phyloP scores from a whole-genome alignment of 1,284 basidiomycete genomes.

The Leccinum angustisporum region DNA sequence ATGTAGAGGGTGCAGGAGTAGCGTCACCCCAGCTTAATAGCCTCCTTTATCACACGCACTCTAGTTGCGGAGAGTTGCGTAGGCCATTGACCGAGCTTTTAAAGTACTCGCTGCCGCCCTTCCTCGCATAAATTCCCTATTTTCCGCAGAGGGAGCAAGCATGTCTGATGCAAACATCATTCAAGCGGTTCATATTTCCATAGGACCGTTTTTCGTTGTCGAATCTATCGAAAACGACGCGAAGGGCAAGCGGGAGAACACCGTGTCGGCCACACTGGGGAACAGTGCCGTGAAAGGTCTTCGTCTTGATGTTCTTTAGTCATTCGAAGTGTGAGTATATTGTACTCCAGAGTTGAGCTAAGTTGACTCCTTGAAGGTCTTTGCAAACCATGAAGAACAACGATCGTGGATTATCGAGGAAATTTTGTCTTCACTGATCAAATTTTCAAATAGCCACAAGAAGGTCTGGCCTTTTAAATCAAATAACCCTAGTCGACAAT shows the following conservation, averaged over 20 bases:
- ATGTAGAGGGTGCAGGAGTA: constrained; percentile 71
- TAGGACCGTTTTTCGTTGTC: constrained; percentile 89
- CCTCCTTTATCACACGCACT: constrained; percentile 47
- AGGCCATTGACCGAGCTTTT: constrained; percentile 65
- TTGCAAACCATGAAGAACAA: constrained; percentile 87
- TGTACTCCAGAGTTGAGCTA: background rate
- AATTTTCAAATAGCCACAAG: constrained; percentile 85
- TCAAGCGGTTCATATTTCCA: constrained; percentile 86
- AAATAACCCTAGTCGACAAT: background rate
- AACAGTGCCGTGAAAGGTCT: constrained; percentile 79
- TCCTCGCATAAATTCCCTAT: constrained; percentile 66
- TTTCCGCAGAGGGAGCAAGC: constrained; percentile 65
- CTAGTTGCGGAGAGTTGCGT: constrained; percentile 45
- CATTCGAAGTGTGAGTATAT: constrained; percentile 73
- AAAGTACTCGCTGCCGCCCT: constrained; percentile 65
- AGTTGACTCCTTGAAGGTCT: constrained; percentile 55
- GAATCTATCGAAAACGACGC: constrained; percentile 55
- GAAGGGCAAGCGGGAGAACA: constrained; percentile 55
- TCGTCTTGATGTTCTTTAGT: constrained; percentile 75
- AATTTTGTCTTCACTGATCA: constrained; percentile 85
- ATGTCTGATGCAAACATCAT: constrained; percentile 91
- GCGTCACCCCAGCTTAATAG: constrained; percentile 53
- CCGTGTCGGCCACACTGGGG: constrained; percentile 61
- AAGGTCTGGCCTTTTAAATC: constrained; percentile 54
- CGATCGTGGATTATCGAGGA: constrained; percentile 96